Base-by-base conservation (phyloP, 208 protist genomes). In the Wallacemonas sp. region DNA sequence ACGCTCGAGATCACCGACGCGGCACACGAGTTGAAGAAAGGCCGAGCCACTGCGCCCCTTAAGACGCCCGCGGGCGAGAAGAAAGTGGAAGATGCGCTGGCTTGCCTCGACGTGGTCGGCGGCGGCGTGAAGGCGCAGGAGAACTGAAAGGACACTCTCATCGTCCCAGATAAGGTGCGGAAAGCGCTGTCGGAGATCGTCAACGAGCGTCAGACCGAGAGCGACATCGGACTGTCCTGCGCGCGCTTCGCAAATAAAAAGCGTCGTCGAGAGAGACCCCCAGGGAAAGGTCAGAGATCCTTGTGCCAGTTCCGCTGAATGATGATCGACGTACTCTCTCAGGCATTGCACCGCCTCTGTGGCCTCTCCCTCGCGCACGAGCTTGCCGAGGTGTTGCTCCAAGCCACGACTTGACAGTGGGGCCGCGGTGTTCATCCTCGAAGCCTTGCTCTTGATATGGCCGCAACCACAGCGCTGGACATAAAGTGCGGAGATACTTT, bases 111-210 rank as follows among this genome's bases (percentile, higher is more conserved):
- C 54, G 60, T 93, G 81, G 0, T 68, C 78, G 0, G 68, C 68
- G 27, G 65, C 55, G 39, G 84, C 90, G 61, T 90, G 87, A 5
- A 91, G 76, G 29, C 84, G 83, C 34, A 93, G 67, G 21, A 83
- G 49, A 5, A 85, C 81, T 0, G 83, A 68, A 30, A 93, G 64
- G 1, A 90, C 76, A 38, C 78, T 85, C 61, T 93, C 84, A 23
- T 89, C 75, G 16, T 69, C 65, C 80, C 81, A 86, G 14, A 65
- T 56, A 5, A 60, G 39, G 11, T 67, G 33, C 2, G 67, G 27
- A 6, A 58, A 29, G 44, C 48, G 71, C 12, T 8, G 56, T 16
- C 75, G 78, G 23, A 87, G 77, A 54, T 82, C 70, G 0, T 55
- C 36, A 14, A 93, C 72, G 1, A 93, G 79, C 9, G 67, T 46